Percentiles rank a stretch among this genome's conserved stretches.
Evolutionary conservation across 2,329 filamentous ascomycete genomes (phyloP).

Genomic region (Colletotrichum paranaense): DNA sequence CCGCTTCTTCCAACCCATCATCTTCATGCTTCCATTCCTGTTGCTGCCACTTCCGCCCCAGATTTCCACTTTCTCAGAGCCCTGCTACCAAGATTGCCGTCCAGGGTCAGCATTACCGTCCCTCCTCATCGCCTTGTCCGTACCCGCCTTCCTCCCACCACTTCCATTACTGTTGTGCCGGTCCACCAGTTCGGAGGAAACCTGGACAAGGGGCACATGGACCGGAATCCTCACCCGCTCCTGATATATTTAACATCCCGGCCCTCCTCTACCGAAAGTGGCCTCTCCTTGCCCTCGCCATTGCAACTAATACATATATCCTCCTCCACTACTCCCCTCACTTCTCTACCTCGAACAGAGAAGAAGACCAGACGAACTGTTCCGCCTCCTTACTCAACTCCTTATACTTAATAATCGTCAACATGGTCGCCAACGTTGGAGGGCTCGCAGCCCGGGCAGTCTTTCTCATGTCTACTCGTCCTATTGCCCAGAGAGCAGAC

Average conservation of each 20-base stretch:
- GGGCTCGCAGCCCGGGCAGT: conserved; percentile 34
- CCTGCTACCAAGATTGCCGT: conserved; percentile 20
- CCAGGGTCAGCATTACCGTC: conserved; percentile 18
- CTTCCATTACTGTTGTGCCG: conserved; percentile 14
- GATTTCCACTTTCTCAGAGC: conserved; percentile 7
- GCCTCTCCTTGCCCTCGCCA: conserved; percentile 1
- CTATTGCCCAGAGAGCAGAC: conserved; percentile 29
- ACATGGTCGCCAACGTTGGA: conserved; percentile 35
- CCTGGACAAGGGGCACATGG: conserved; percentile 32
- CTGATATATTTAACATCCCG: conserved; percentile 33
- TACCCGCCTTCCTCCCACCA: conserved; percentile 13
- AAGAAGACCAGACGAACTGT: not conserved
- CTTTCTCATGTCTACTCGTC: conserved; percentile 35
- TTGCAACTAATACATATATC: conserved; percentile 31
- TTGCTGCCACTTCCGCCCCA: not conserved
- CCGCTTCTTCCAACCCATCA: not conserved
- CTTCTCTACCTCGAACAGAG: not conserved
- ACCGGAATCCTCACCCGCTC: conserved; percentile 13
- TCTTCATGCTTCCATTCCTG: not conserved
- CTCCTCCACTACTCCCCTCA: conserved; percentile 2
- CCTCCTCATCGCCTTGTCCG: conserved; percentile 14
- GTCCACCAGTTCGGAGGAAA: conserved; percentile 21
- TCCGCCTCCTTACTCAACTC: conserved; percentile 2
- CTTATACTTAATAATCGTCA: conserved; percentile 23
- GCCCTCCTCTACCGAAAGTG: conserved; percentile 8